These are phyloP conservation scores for Cutaneotrichosporon arboriforme DNA, from an alignment of 1,284 basidiomycete species.

Conservation along the genomic window DNA sequence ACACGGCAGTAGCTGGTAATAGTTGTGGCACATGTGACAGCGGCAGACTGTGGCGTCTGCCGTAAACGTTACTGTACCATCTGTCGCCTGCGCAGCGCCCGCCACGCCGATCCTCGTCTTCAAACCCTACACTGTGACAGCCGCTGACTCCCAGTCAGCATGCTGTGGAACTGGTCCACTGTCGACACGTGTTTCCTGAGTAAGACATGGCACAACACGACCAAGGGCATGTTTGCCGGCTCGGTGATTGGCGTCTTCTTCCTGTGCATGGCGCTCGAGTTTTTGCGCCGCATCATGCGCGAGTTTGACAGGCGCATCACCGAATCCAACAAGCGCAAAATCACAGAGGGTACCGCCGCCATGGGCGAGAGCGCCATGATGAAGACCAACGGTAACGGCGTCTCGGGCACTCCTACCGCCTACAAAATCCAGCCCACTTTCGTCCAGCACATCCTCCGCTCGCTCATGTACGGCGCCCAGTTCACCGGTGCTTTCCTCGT, in stretches of 20 bases:
- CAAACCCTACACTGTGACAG: too few relatives aligned
- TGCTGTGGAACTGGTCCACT: conserved; percentile 48
- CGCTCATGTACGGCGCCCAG: conserved; percentile 41
- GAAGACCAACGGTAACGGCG: neutral
- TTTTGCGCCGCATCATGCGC: conserved; percentile 40
- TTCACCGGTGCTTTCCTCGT: conserved; percentile 47
- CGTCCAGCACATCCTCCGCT: conserved; percentile 43
- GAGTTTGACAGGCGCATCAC: conserved; percentile 47
- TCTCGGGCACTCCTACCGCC: neutral
- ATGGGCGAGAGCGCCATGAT: neutral
- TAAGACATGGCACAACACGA: conserved; percentile 40
- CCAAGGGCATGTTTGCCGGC: conserved; percentile 46
- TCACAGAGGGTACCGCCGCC: neutral
- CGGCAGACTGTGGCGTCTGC: too few relatives aligned
- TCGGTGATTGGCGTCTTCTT: conserved; percentile 48
- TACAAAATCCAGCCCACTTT: conserved; percentile 15
- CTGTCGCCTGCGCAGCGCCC: neutral
- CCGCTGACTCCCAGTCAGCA: conserved; percentile 34
- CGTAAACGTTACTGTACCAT: too few relatives aligned
- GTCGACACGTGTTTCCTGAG: conserved; percentile 49
- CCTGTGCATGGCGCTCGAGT: conserved; percentile 46
- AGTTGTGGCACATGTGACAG: too few relatives aligned
- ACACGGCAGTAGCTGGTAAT: too few relatives aligned
- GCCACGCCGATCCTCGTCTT: neutral
- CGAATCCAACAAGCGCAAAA: neutral